Conservation (phyloP, 2,329 filamentous ascomycete species). For the Delphinella strobiligena region DNA sequence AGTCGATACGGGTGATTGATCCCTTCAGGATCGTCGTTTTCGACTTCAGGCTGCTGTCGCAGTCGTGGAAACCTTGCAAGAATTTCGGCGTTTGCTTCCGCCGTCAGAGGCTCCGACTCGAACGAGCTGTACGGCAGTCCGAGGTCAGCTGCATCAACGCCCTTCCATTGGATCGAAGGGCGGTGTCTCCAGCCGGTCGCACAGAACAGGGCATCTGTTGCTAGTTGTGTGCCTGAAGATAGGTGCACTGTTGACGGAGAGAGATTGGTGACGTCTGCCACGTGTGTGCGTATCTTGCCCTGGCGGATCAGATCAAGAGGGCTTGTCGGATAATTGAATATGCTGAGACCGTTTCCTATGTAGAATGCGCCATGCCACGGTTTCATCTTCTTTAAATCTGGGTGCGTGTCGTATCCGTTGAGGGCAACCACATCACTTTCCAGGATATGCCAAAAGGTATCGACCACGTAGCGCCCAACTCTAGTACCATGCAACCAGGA, state of each 20-base stretch:
- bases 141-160: slow-evolving; percentile 21
- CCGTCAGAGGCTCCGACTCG: slow-evolving; percentile 3
- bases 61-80: slow-evolving; percentile 41
- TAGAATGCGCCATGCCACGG: slow-evolving; percentile 36
- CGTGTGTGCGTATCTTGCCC: slow-evolving; percentile 42
- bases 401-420: slow-evolving; percentile 33
- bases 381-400: slow-evolving; percentile 28
- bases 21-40: background rate
- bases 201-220: slow-evolving; percentile 41
- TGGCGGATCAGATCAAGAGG: slow-evolving; percentile 45
- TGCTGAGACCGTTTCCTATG: slow-evolving; percentile 44
- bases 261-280: slow-evolving; percentile 42
- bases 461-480: slow-evolving; percentile 44
- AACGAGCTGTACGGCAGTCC: too few relatives aligned
- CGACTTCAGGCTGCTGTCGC: slow-evolving; percentile 32
- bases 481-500: slow-evolving; percentile 46
- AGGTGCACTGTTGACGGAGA: slow-evolving; percentile 36
- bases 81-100: slow-evolving; percentile 40
- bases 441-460: slow-evolving; percentile 45
- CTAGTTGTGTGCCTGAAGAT: slow-evolving; percentile 30
- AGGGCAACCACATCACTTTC: slow-evolving; percentile 39
- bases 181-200: slow-evolving; percentile 46
- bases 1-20: slow-evolving; percentile 10
- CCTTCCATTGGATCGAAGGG: slow-evolving; percentile 38
- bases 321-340: slow-evolving; percentile 46